Evolutionary conservation across 2,329 filamentous ascomycete species (phyloP).

Genomic region (Cordyceps pruinosa): DNA sequence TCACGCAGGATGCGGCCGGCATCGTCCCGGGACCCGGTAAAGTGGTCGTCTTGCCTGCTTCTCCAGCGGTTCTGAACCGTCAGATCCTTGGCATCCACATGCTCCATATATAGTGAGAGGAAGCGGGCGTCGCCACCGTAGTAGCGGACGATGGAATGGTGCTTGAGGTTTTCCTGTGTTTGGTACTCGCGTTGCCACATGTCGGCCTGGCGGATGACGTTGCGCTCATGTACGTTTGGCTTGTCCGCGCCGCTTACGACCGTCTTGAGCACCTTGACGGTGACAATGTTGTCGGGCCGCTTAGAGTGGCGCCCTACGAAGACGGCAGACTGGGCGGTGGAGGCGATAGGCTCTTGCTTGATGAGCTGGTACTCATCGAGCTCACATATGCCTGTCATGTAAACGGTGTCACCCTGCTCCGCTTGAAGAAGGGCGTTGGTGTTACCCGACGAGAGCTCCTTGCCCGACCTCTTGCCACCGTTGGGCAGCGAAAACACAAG

Average conservation of each 20-base stretch:
- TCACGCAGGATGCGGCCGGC: constrained; percentile 47
- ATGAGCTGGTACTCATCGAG: constrained; percentile 48
- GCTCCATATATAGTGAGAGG: constrained; percentile 55
- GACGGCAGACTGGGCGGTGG: constrained; percentile 47
- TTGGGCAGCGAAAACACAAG: constrained; percentile 47
- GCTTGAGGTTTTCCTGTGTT: constrained; percentile 47
- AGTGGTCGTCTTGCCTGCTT: constrained; percentile 38
- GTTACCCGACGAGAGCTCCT: constrained; percentile 39
- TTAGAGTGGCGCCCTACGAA: constrained; percentile 48
- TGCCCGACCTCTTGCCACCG: constrained; percentile 31
- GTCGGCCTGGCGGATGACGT: constrained; percentile 52
- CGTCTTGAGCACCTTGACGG: constrained; percentile 56
- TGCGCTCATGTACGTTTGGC: constrained; percentile 44
- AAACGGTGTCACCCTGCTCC: constrained; percentile 41
- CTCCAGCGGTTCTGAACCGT: constrained; percentile 45
- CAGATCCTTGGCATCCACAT: constrained; percentile 50
- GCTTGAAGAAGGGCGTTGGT: constrained; percentile 47
- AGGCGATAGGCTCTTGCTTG: constrained; percentile 50
- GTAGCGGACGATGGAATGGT: constrained; percentile 51
- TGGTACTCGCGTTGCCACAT: constrained; percentile 53
- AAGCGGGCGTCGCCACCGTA: constrained; percentile 55
- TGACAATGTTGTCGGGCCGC: constrained; percentile 47
- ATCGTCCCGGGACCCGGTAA: constrained; percentile 42
- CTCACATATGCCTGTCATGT: constrained; percentile 43
- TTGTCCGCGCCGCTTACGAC: constrained; percentile 34